phyloP scores from a whole-genome alignment of 108 stramenopile species.

The Bacterosira constricta region DNA sequence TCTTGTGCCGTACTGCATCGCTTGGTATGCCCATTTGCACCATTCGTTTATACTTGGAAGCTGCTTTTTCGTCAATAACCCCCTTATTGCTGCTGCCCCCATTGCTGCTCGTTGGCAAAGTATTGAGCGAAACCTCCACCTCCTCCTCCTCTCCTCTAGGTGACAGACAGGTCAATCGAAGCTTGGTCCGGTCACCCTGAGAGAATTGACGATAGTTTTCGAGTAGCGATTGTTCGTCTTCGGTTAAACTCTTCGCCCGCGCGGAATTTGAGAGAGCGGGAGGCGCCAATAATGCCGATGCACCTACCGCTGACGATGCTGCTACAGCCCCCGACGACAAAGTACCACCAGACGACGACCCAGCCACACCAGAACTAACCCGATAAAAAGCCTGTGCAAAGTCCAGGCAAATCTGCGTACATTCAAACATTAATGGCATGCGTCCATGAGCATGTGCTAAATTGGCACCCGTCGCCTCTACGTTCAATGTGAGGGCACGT shows the following conservation, averaged over 20 bases:
- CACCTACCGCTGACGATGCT: conserved; percentile 18
- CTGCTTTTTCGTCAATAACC: conserved; percentile 19
- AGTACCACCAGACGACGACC: no score
- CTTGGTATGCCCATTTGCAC: conserved; percentile 45
- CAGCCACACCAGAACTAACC: conserved; percentile 6
- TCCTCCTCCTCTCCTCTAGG: conserved; percentile 26
- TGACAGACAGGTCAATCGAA: conserved; percentile 34
- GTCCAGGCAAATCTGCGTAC: conserved; percentile 60
- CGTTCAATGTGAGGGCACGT: conserved; percentile 70
- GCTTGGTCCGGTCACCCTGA: conserved; percentile 30
- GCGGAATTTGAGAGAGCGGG: conserved; percentile 17
- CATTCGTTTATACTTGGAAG: conserved; percentile 55
- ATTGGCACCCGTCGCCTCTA: conserved; percentile 63
- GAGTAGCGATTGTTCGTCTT: conserved; percentile 36
- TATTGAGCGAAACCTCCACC: conserved; percentile 27
- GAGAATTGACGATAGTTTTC: conserved; percentile 33
- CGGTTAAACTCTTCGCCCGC: conserved; percentile 4
- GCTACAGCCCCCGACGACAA: background rate
- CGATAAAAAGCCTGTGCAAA: conserved; percentile 80
- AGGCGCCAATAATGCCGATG: conserved; percentile 49
- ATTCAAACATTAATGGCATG: conserved; percentile 58
- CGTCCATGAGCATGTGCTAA: conserved; percentile 47
- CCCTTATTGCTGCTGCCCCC: no score
- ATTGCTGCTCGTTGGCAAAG: background rate
- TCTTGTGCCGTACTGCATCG: conserved; percentile 30